Evolutionary conservation across 2,329 filamentous ascomycete species (phyloP), one percentile per base, ranked within the genome.

Genomic region (Hymenoscyphus linearis): DNA sequence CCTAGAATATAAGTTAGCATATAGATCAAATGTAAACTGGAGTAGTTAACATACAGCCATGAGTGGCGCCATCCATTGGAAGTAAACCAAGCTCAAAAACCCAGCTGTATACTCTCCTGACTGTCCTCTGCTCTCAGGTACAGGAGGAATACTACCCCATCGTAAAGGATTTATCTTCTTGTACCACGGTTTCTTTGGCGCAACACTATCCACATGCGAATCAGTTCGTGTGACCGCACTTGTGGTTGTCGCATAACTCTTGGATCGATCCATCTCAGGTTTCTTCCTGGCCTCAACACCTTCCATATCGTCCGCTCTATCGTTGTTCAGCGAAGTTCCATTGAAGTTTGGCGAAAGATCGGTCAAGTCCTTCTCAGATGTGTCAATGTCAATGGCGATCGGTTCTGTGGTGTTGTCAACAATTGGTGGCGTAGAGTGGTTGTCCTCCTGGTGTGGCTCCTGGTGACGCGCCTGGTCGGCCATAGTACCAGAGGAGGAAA

Each of bases 41-140:
- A 47, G 10, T 52, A 44, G 59, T 53, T 14, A 14, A 78, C 83
- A 76, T 74, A 88, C 87, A 65, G 76, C 81, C 93, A 98, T 98
- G 60, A 98, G 72, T 1, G 91, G 87, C 0, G 86, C 85, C 81
- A 97, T 93, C 93, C 93, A 98, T 73, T 91, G 85, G 72, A 96
- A 98, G 3, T 88, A 88, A 25, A 96, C 73, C 60, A 80, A 73
- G 76, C 90, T 96, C 65, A 95, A 82, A 70, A 92, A 87, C 2
- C 82, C 78, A 4, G 93, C 93, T 3, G 78, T 80, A 72, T 91
- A 80, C 76, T 97, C 93, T 64, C 82, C 83, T 5, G 85, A 92
- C 0, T 79, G 73, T 6, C 67, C 69, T 60, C 79, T 78, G 67
- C 80, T 78, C 55, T 80, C 74, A 40, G 86, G 85, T 0, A 87